Percentiles rank a stretch among this genome's conserved stretches.
Evolutionary conservation across 225 moss, liverwort and hornwort species (phyloP).

Genomic region (Bryoerythrophyllum caledonicum): DNA sequence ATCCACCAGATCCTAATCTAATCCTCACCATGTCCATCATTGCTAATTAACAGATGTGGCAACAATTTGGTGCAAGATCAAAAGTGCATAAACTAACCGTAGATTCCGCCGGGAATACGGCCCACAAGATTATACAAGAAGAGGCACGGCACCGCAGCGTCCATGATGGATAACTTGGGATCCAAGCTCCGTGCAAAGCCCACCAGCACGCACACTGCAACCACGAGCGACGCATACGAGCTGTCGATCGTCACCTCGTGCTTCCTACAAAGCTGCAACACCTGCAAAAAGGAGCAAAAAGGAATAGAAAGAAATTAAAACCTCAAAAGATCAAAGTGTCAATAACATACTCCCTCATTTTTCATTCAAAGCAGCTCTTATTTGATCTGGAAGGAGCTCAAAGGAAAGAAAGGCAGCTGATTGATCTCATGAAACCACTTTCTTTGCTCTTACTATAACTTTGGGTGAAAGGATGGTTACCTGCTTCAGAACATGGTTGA

Average conservation of each 20-base stretch:
- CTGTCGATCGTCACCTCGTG: slow-evolving; percentile 93
- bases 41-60: neutral
- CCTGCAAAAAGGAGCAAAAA: slow-evolving; percentile 35
- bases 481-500: slow-evolving; percentile 79
- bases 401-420: too few species aligned
- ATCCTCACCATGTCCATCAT: neutral
- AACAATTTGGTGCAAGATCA: too few species aligned
- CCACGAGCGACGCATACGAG: slow-evolving; percentile 84
- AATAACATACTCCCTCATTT: too few species aligned
- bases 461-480: slow-evolving; percentile 25
- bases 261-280: slow-evolving; percentile 87
- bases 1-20: neutral
- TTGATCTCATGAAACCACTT: too few species aligned
- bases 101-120: slow-evolving; percentile 83
- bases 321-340: neutral
- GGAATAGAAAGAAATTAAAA: slow-evolving; percentile 7
- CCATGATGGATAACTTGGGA: slow-evolving; percentile 93
- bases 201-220: slow-evolving; percentile 84
- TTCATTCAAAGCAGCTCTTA: too few species aligned
- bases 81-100: slow-evolving; percentile 78
- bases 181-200: slow-evolving; percentile 88
- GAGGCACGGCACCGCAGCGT: slow-evolving; percentile 91
- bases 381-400: too few species aligned
- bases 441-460: too few species aligned
- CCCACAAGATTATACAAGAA: slow-evolving; percentile 93